Base-by-base conservation (phyloP, 164 flowering plant genomes). In the Umbellularia californica region DNA sequence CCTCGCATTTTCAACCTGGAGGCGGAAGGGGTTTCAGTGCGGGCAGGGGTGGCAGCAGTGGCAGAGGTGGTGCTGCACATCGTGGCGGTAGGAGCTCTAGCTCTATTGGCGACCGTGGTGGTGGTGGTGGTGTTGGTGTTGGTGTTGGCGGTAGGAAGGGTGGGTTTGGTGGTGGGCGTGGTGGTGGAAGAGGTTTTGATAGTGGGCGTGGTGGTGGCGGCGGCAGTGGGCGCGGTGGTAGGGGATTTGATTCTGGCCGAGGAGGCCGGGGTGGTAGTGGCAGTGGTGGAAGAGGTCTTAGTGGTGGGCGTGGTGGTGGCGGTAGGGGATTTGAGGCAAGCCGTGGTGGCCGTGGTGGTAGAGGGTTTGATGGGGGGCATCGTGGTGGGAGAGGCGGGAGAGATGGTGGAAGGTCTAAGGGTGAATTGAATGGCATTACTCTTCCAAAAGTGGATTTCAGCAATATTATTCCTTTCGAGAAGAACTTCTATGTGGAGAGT, bases 401-500 rank as follows among this genome's bases (percentile, higher is more conserved):
- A 67, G 72, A 87, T 52, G 85, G 86, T 20, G 87, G 83, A 24
- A 70, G 76, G 67, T 55, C 84, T 0, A 87, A 82, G 72, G 88
- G 82, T 58, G 97, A 91, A 10, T 82, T 96, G 75, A 87, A 94
- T 72, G 81, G 76, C 50, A 81, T 92, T 77, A 58, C 86, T 70
- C 93, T 94, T 69, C 94, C 98, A 0, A 92, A 78, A 84, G 97
- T 87, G 75, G 86, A 90, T 82, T 95, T 95, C 79, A 83, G 89
- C 69, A 81, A 81, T 58, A 78, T 95, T 82, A 92, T 91, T 2
- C 93, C 91, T 14, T 90, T 96, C 74, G 90, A 89, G 90, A 96
- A 96, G 89, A 87, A 87, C 65, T 94, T 96, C 71, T 96, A 94
- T 70, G 72, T 84, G 13, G 99, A 96, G 86, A 82, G 87, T 72